These are phyloP conservation scores for Aspergillus sclerotiicarbonarius DNA, from an alignment of 495 filamentous ascomycete genomes.

Conservation along the genomic window DNA sequence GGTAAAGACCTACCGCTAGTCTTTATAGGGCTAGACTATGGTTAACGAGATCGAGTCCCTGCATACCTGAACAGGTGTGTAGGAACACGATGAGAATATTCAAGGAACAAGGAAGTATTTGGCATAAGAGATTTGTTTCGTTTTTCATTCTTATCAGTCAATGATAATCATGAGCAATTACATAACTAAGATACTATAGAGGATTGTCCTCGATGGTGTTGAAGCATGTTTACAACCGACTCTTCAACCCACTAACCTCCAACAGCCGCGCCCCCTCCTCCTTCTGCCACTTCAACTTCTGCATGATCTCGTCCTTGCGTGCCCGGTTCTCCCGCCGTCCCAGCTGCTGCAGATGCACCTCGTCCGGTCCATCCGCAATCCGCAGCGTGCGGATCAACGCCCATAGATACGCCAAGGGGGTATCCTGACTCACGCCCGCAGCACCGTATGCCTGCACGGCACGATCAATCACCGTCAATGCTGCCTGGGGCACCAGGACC, in stretches of 20 bases:
- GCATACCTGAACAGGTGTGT: too few species aligned
- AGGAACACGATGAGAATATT: too few species aligned
- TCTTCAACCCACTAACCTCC: conserved; percentile 56
- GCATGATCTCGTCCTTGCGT: conserved; percentile 57
- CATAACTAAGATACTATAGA: too few species aligned
- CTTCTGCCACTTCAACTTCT: conserved; percentile 63
- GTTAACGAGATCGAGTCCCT: too few species aligned
- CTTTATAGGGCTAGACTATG: too few species aligned
- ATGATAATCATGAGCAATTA: too few species aligned
- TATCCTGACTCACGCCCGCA: conserved; percentile 86
- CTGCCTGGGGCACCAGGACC: conserved; percentile 75
- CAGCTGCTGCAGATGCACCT: conserved; percentile 91
- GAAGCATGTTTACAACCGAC: conserved; percentile 31
- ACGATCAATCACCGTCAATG: conserved; percentile 78
- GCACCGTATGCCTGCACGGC: conserved; percentile 85
- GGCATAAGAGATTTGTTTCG: too few species aligned
- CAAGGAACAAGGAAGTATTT: too few species aligned
- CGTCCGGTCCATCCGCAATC: conserved; percentile 88
- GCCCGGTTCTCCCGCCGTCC: conserved; percentile 79
- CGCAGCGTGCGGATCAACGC: conserved; percentile 76
- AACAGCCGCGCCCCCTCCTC: conserved; percentile 64
- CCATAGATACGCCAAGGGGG: conserved; percentile 85
- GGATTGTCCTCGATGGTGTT: too few species aligned
- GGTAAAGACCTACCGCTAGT: too few species aligned
- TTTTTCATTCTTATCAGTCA: too few species aligned